These are phyloP conservation scores for Obelidium mucronatum DNA, from an alignment of 192 early-diverging fungal genomes.

Conservation along the genomic window DNA sequence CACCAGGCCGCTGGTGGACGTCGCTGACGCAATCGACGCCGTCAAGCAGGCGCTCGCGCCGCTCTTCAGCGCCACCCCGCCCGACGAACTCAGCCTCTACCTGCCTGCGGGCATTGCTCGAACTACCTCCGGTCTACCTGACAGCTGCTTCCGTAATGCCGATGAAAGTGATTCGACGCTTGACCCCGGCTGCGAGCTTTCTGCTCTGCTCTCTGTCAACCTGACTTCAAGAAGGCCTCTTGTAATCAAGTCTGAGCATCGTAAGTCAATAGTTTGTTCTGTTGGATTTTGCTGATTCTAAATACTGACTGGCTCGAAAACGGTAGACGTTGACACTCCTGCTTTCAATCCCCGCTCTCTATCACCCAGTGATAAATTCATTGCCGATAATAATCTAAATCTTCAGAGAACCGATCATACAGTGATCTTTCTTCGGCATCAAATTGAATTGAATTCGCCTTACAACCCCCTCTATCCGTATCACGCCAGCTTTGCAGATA, in stretches of 20 bases:
- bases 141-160: not conserved
- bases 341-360: no score
- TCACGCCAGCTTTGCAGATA: not conserved
- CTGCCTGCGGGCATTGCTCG: not conserved
- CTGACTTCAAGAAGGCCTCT: no score
- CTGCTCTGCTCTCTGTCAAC: no score
- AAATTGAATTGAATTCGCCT: not conserved
- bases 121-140: not conserved
- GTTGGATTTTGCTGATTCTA: no score
- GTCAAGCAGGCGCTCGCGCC: not conserved
- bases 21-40: constrained; percentile 6
- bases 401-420: not conserved
- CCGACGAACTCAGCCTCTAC: not conserved
- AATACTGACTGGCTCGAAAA: no score
- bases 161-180: not conserved
- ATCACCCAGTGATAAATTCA: not conserved
- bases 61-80: not conserved
- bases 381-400: not conserved
- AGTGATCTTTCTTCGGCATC: not conserved
- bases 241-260: no score
- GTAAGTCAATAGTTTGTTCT: no score
- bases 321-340: no score
- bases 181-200: no score
- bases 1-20: not conserved
- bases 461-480: not conserved